Evolutionary conservation across 2,329 filamentous ascomycete species (phyloP), one percentile per base, ranked within the genome.

Genomic region (Aspergillus hortae): DNA sequence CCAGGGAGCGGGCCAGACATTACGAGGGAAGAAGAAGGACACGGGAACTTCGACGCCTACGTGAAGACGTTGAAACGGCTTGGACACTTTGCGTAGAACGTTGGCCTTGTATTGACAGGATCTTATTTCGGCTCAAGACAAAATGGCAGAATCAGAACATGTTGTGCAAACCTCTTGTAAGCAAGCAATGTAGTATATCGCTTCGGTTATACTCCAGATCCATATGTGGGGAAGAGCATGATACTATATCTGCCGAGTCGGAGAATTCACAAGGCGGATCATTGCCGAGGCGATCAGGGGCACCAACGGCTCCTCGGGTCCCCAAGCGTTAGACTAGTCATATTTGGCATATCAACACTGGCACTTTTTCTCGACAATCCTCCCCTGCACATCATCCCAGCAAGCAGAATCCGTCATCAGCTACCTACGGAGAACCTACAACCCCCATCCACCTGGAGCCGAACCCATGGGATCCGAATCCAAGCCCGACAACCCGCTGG

Each of bases 1-100:
- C 71, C 84, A 86, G 4, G 92, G 92, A 0, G 84, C 89, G 58
- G 92, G 92, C 0, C 89, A 96, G 70, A 94, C 88, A 4, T 74
- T 96, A 35, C 79, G 83, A 14, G 81, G 79, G 1, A 95, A 92
- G 80, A 87, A 87, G 70, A 92, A 90, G 74, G 70, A 68, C 12
- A 54, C 61, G 27, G 66, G 63, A 41, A 68, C 64, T 17, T 65
- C 60, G 3, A 74, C 72, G 35, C 68, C 71, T 23, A 68, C 69
- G 1, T 70, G 67, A 72, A 67, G 67, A 30, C 55, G n/a, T n/a
- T 38, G 35, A n/a, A 17, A 17, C 1, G 11, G 14, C 6, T n/a
- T 38, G 35, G 35, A 38, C 15, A 17, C 23, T 23, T 23, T 23
- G 23, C 23, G 23, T n/a, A 38, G 35, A 17, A 17, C 35, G n/a